Percentiles rank a stretch among this genome's conserved stretches.
Conservation (phyloP, 164 flowering plant genomes). For the Vitis cinerea region DNA sequence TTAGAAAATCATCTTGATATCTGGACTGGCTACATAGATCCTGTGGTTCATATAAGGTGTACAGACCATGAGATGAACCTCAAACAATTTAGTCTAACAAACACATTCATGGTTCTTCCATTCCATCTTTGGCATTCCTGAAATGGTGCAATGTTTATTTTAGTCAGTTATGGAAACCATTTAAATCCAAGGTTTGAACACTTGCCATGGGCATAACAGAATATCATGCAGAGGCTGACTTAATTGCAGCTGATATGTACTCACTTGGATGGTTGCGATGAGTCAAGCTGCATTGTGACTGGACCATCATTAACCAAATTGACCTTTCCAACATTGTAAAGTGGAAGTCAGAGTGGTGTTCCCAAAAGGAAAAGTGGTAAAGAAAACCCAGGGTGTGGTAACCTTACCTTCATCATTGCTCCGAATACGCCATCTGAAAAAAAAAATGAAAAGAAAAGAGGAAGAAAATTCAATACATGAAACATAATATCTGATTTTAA, state of each 20-base stretch:
- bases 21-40: neutral
- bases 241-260: conserved; percentile 10
- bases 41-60: neutral
- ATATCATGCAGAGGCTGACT: neutral
- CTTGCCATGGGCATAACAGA: neutral
- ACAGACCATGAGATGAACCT: neutral
- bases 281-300: conserved; percentile 96
- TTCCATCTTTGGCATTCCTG: conserved; percentile 23
- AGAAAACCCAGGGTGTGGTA: neutral
- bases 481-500: neutral
- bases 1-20: neutral
- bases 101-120: conserved; percentile 16
- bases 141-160: conserved; percentile 1
- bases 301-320: conserved; percentile 94
- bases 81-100: neutral
- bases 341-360: neutral
- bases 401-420: conserved; percentile 89
- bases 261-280: conserved; percentile 63
- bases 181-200: neutral
- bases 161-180: neutral
- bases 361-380: neutral
- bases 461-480: neutral
- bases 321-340: conserved; percentile 42
- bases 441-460: neutral
- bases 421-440: conserved; percentile 87